Conservation (phyloP, 805 yeast genomes). For the Saturnispora kantuleensis region DNA sequence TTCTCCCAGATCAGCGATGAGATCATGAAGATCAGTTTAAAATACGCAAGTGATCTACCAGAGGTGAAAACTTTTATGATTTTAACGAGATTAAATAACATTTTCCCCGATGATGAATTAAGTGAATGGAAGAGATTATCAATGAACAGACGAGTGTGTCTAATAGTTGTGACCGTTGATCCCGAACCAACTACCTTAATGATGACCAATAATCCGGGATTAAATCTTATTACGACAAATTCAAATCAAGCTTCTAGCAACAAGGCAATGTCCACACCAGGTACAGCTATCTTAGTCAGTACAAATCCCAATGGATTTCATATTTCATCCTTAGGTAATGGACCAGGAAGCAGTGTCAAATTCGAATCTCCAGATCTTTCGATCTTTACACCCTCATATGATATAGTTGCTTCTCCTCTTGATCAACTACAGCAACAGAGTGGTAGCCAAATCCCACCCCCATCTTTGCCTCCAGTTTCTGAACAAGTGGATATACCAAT, state of each 20-base stretch:
- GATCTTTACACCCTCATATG: constrained; percentile 23
- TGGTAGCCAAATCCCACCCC: neutral
- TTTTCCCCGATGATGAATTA: constrained; percentile 73
- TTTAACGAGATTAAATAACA: constrained; percentile 59
- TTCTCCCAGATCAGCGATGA: constrained; percentile 54
- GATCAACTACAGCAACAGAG: constrained; percentile 12
- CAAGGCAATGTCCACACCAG: constrained; percentile 18
- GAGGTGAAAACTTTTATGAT: constrained; percentile 55
- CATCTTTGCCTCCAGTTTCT: constrained; percentile 2
- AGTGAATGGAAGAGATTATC: constrained; percentile 72
- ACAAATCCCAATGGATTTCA: constrained; percentile 6
- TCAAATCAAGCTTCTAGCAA: constrained; percentile 18
- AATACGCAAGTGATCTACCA: constrained; percentile 29
- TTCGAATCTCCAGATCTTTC: constrained; percentile 24
- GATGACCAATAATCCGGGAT: constrained; percentile 18
- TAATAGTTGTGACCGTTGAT: constrained; percentile 63
- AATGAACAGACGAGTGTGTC: constrained; percentile 42
- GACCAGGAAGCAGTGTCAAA: constrained; percentile 10
- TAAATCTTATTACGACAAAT: neutral
- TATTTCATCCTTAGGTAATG: constrained; percentile 1
- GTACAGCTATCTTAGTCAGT: constrained; percentile 4
- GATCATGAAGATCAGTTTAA: constrained; percentile 51
- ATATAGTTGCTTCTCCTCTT: constrained; percentile 19
- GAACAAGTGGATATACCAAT: constrained; percentile 10
- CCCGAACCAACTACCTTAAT: constrained; percentile 39